A percentile compares a stretch with the other conserved stretches of the same genome.
These are phyloP conservation scores for Suillus placidus DNA, from an alignment of 768 basidiomycete species.

Conservation along the genomic window DNA sequence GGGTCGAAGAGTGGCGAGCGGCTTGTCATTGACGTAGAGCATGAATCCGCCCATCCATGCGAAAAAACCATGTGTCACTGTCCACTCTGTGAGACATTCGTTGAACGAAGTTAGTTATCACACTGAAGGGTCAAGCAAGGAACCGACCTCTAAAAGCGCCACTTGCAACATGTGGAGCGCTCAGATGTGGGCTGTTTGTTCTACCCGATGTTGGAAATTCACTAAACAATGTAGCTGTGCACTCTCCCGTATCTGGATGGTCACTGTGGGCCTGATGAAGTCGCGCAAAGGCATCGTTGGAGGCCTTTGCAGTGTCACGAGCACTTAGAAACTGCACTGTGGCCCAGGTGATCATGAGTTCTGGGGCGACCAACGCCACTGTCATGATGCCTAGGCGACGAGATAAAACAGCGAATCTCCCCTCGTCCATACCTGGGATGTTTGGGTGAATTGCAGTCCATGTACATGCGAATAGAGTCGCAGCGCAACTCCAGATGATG, in stretches of 20 bases:
- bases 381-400: conserved; percentile 19
- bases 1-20: conserved; percentile 7
- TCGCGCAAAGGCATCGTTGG: neutral
- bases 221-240: neutral
- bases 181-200: neutral
- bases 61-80: conserved; percentile 20
- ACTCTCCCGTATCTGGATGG: neutral
- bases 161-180: neutral
- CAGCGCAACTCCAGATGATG: conserved; percentile 32
- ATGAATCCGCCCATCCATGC: conserved; percentile 27
- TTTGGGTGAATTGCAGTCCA: conserved; percentile 37
- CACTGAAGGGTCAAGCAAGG: neutral
- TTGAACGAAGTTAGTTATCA: neutral
- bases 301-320: neutral
- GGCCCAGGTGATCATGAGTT: conserved; percentile 32
- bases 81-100: neutral
- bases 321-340: conserved; percentile 27
- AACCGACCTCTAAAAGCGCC: neutral
- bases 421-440: conserved; percentile 24
- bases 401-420: neutral
- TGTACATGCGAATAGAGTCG: conserved; percentile 32
- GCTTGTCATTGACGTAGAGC: conserved; percentile 4
- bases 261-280: neutral
- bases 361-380: conserved; percentile 29
- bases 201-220: neutral